Evolutionary conservation across 257 asterid genomes (phyloP).

Genomic region (Solanum raphanifolium): DNA sequence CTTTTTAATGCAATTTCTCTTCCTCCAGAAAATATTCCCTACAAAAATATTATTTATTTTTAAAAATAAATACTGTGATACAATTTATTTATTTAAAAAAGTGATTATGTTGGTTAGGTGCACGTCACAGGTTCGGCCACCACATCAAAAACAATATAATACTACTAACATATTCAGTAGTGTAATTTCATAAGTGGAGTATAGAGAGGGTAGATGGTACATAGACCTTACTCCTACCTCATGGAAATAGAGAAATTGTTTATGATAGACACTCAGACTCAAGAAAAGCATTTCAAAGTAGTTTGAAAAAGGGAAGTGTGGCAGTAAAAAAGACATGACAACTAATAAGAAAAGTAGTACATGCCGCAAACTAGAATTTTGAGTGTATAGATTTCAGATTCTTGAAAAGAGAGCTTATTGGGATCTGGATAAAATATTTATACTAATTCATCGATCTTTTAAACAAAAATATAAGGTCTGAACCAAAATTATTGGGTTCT

Average conservation of each 20-base stretch:
- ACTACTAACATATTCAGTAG: background rate
- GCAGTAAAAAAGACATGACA: no score
- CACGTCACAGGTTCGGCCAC: background rate
- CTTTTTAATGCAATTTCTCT: background rate
- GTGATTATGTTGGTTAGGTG: background rate
- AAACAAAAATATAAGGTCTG: background rate
- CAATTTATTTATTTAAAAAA: background rate
- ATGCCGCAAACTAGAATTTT: background rate
- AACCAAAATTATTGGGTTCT: no score
- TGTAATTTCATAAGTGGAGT: no score
- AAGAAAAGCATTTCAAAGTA: background rate
- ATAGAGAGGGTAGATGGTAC: no score
- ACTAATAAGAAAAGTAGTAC: background rate
- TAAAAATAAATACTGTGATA: background rate
- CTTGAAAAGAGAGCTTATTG: background rate
- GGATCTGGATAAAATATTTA: background rate
- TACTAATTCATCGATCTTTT: background rate
- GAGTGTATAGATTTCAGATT: background rate
- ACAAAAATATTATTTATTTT: background rate
- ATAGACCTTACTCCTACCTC: background rate
- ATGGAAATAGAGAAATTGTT: background rate
- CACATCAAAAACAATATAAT: no score
- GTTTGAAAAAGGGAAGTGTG: no score
- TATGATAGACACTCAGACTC: rapidly evolving
- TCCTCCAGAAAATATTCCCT: background rate